phyloP scores from a whole-genome alignment of 1,139 yeast genomes.

The Casaregolazyma lundiana region DNA sequence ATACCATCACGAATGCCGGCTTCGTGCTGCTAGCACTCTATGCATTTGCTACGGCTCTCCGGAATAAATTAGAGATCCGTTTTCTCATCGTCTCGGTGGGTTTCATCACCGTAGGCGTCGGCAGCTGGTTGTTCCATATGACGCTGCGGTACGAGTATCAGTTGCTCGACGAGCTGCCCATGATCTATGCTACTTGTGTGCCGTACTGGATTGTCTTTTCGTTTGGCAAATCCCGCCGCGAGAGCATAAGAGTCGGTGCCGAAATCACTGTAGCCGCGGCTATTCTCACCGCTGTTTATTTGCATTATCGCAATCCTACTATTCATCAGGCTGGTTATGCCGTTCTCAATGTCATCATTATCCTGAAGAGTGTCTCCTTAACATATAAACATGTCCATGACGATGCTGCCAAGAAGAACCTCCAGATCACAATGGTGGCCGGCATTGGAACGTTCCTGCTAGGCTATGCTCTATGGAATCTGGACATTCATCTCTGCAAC shows the following conservation, averaged over 20 bases:
- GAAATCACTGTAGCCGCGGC: slow-evolving; percentile 45
- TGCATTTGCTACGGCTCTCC: slow-evolving; percentile 58
- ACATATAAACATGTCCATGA: slow-evolving; percentile 51
- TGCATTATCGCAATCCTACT: slow-evolving; percentile 71
- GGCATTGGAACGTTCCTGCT: slow-evolving; percentile 63
- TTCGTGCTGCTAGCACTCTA: slow-evolving; percentile 64
- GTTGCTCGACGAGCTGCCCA: slow-evolving; percentile 89
- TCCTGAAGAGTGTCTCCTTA: slow-evolving; percentile 50
- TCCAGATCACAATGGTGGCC: slow-evolving; percentile 50
- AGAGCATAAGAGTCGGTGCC: slow-evolving; percentile 34
- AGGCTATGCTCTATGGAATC: slow-evolving; percentile 80
- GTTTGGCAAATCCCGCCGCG: slow-evolving; percentile 44
- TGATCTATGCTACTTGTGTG: slow-evolving; percentile 95
- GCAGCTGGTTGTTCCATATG: slow-evolving; percentile 96
- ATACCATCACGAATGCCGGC: slow-evolving; percentile 70
- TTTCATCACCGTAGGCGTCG: slow-evolving; percentile 83
- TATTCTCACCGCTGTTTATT: slow-evolving; percentile 54
- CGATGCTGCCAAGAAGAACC: slow-evolving; percentile 40
- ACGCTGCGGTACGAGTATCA: slow-evolving; percentile 85
- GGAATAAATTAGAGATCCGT: slow-evolving; percentile 60
- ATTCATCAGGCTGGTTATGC: slow-evolving; percentile 83
- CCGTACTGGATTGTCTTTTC: slow-evolving; percentile 89
- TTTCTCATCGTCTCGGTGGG: slow-evolving; percentile 72
- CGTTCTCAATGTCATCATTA: slow-evolving; percentile 55
- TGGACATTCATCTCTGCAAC: slow-evolving; percentile 79